Evolutionary conservation across 1,284 basidiomycete genomes (phyloP).

Genomic region (Microbotryum scabiosae): DNA sequence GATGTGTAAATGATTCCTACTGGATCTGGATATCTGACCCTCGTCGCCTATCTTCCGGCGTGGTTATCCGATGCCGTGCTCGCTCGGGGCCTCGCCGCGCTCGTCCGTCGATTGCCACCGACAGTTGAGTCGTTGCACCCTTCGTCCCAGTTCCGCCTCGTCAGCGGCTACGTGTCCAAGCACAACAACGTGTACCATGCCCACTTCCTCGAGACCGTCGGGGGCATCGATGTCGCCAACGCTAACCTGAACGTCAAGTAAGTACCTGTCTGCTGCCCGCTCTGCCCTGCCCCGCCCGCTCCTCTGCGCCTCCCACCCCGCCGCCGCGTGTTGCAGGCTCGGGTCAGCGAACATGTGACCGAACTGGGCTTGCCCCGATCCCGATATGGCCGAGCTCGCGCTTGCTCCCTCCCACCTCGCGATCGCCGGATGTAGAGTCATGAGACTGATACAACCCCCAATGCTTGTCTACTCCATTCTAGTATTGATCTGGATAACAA

Average conservation of each 20-base stretch:
- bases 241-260: conserved; percentile 63
- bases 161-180: conserved; percentile 24
- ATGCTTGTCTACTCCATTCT: background rate
- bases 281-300: background rate
- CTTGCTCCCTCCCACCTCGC: too few relatives aligned
- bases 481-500: conserved; percentile 56
- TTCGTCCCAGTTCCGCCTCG: conserved; percentile 24
- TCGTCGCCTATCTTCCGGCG: too few relatives aligned
- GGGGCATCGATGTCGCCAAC: conserved; percentile 76
- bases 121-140: conserved; percentile 21
- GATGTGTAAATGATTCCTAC: too few relatives aligned
- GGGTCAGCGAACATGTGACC: background rate
- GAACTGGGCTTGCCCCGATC: background rate
- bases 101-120: background rate
- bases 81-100: conserved; percentile 2
- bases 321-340: background rate
- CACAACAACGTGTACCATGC: conserved; percentile 32
- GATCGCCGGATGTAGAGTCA: background rate
- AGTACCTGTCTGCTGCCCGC: background rate
- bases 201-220: conserved; percentile 53
- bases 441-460: background rate
- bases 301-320: background rate
- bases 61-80: background rate
- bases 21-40: too few relatives aligned
- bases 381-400: background rate